Percentiles rank a stretch among this genome's conserved stretches.
Conservation (phyloP, 176 grass and related monocot species). For the Paspalum notatum region DNA sequence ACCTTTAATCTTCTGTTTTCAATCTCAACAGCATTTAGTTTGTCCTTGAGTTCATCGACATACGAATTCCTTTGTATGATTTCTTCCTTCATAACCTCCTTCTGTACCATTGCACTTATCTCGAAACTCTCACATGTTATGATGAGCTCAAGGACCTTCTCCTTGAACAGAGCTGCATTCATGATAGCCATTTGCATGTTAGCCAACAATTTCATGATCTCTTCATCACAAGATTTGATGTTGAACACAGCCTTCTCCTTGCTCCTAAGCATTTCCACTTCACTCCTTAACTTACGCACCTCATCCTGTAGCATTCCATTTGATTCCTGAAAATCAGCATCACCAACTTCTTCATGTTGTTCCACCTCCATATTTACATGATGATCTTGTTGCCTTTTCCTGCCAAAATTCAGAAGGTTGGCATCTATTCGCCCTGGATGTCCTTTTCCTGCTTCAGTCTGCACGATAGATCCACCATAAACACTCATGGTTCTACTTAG, state of each 20-base stretch:
- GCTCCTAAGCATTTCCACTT: constrained; percentile 49
- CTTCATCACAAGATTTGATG: constrained; percentile 56
- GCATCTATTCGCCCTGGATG: neutral
- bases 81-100: constrained; percentile 85
- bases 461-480: constrained; percentile 26
- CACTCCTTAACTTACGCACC: constrained; percentile 34
- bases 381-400: constrained; percentile 22
- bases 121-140: constrained; percentile 85
- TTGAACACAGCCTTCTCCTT: constrained; percentile 46
- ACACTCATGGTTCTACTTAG: constrained; percentile 42
- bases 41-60: constrained; percentile 80
- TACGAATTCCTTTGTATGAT: constrained; percentile 69
- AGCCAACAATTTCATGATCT: constrained; percentile 60
- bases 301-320: constrained; percentile 50
- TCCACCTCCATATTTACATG: constrained; percentile 25
- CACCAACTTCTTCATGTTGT: constrained; percentile 29
- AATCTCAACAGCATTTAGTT: constrained; percentile 67
- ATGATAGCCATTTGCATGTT: constrained; percentile 72
- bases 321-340: constrained; percentile 40
- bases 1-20: constrained; percentile 85
- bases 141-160: constrained; percentile 77
- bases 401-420: constrained; percentile 35
- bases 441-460: constrained; percentile 36
- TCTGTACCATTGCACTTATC: constrained; percentile 79
- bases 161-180: constrained; percentile 78